Percentiles rank a stretch among this genome's conserved stretches.
Conservation (phyloP, 2,329 filamentous ascomycete genomes). For the Fusarium brachygibbosum region DNA sequence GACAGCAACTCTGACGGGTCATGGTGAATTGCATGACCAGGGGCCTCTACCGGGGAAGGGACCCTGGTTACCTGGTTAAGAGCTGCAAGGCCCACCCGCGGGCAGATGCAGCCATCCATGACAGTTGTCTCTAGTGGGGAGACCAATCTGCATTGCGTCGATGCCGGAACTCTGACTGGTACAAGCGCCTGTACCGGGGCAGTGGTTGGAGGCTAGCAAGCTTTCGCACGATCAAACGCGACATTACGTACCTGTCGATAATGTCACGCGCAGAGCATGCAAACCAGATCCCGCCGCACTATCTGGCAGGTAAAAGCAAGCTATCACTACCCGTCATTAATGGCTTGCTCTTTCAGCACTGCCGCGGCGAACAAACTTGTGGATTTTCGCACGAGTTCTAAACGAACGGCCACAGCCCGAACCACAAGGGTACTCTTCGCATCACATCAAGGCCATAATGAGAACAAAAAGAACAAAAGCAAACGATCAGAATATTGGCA, state of each 20-base stretch:
- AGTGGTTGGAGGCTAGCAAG: slow-evolving; percentile 44
- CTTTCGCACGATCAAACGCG: slow-evolving; percentile 42
- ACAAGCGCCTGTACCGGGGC: slow-evolving; percentile 47
- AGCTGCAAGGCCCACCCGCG: slow-evolving; percentile 48
- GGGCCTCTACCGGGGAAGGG: slow-evolving; percentile 43
- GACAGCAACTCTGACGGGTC: slow-evolving; percentile 41
- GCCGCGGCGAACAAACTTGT: slow-evolving; percentile 36
- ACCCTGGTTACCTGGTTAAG: slow-evolving; percentile 40
- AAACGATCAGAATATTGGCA: slow-evolving; percentile 28
- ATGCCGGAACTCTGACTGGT: slow-evolving; percentile 42
- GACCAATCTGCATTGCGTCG: slow-evolving; percentile 43
- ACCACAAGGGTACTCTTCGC: not conserved
- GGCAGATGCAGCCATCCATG: slow-evolving; percentile 46
- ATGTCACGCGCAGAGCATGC: slow-evolving; percentile 42
- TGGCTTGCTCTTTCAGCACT: slow-evolving; percentile 35
- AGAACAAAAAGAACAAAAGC: slow-evolving; percentile 10
- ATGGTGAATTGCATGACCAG: slow-evolving; percentile 41
- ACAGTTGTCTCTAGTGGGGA: slow-evolving; percentile 43
- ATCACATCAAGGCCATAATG: not conserved
- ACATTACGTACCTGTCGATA: slow-evolving; percentile 41
- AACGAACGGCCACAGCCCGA: not conserved
- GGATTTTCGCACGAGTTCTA: slow-evolving; percentile 1
- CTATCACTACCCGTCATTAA: slow-evolving; percentile 7
- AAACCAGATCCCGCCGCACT: slow-evolving; percentile 38
- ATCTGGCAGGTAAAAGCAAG: slow-evolving; percentile 24